Base-by-base conservation (phyloP, 2,329 filamentous ascomycete genomes). In the Fusarium goolgardi region DNA sequence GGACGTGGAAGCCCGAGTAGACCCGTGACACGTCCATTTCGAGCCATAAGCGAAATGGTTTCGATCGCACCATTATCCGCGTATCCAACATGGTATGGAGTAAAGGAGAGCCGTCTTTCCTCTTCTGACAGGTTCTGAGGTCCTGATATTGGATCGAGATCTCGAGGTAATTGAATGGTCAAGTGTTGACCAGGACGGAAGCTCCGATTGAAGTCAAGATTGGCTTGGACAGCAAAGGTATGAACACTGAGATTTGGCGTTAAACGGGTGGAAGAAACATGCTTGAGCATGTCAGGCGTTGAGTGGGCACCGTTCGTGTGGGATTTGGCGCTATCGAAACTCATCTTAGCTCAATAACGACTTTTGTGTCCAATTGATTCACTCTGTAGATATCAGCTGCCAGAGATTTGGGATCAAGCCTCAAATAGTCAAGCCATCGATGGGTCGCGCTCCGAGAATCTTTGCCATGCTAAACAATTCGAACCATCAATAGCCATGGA, bases 101-200 rank as follows among this genome's bases (percentile, higher is more conserved):
- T 63, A 7, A 63, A 63, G 2, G 49, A 63, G 8, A 63, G 58
- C 25, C 59, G 20, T 15, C 59, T 23, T 1, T 63, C 59, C 5
- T 56, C 40, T 11, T 47, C 49, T 0, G 59, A 56, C 1, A 63
- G 13, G 21, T 62, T 63, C 25, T 63, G 59, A 4, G 59, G 35
- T 18, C 59, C 59, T 6, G 59, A 55, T 1, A 63, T 25, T 21
- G 49, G 59, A n/a, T 63, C 59, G 8, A 63, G 58, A 23, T 63
- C 59, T 13, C 25, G 23, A 6, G 58, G 57, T 16, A 63, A 63
- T 34, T 49, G 57, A 2, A 63, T 16, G 6, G 59, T 56, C 31
- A 63, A 4, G 25, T 63, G 57, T 29, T 63, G 49, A 15, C 59
- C 35, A 4, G 59, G 49, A 12, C 41, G 35, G 58, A 63, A 63